A percentile compares a stretch with the other conserved stretches of the same genome.
Conservation (phyloP, 257 asterid genomes). For the Nicotiana attenuata region DNA sequence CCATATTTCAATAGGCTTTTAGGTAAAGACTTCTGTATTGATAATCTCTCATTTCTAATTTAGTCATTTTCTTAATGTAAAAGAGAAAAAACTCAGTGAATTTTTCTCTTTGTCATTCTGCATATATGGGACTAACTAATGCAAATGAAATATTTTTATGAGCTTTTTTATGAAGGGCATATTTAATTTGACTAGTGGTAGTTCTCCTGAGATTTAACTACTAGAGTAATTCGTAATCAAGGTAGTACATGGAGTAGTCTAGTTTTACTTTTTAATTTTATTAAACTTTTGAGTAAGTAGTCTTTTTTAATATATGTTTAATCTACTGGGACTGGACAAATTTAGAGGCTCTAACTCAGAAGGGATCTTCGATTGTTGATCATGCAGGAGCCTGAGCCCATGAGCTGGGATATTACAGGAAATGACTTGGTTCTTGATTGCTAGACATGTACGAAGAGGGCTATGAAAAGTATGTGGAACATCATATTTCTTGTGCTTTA, state of each 20-base stretch:
- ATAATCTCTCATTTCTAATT: neutral
- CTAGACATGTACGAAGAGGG: slow-evolving; percentile 95
- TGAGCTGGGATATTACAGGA: slow-evolving; percentile 74
- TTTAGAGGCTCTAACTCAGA: neutral
- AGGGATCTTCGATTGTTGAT: slow-evolving; percentile 2
- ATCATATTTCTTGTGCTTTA: neutral
- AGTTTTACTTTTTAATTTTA: neutral
- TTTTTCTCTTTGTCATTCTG: neutral
- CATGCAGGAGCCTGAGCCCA: slow-evolving; percentile 83
- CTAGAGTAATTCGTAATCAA: neutral
- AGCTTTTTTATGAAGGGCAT: neutral
- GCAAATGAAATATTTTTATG: neutral
- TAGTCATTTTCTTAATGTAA: too few species aligned
- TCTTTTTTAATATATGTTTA: neutral
- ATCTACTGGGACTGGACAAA: neutral
- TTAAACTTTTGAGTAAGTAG: neutral
- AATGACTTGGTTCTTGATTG: slow-evolving; percentile 80
- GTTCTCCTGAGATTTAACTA: neutral
- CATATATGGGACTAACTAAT: neutral
- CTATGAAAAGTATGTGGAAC: slow-evolving; percentile 50
- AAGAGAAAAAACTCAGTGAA: too few species aligned
- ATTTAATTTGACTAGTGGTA: neutral
- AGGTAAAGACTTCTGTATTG: neutral
- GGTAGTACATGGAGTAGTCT: neutral
- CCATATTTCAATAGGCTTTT: neutral